Conservation (phyloP, 768 basidiomycete genomes). For the Clavaria fumosa region DNA sequence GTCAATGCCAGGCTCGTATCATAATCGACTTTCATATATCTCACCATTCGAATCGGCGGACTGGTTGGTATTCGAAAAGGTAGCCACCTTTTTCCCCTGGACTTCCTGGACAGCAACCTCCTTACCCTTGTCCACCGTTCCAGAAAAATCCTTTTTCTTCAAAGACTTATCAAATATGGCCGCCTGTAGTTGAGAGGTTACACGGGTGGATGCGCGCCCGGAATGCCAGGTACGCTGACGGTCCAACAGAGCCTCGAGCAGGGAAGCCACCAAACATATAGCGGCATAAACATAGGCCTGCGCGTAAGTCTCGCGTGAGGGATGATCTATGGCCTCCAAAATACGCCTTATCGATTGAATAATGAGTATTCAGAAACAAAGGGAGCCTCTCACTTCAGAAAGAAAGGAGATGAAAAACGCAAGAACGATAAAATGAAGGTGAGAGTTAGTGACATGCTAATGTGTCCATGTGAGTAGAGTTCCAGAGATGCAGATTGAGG, state of each 20-base stretch:
- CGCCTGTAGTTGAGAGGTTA: constrained; percentile 60
- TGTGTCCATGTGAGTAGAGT: too few species aligned
- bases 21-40: too few species aligned
- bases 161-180: constrained; percentile 81
- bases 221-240: constrained; percentile 69
- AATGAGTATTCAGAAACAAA: neutral
- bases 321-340: constrained; percentile 39
- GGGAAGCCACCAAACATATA: constrained; percentile 48
- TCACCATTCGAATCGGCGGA: constrained; percentile 4
- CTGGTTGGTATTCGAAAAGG: constrained; percentile 13
- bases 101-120: constrained; percentile 17
- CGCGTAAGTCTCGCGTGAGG: constrained; percentile 35
- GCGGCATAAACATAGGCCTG: constrained; percentile 67
- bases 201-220: constrained; percentile 56
- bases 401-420: constrained; percentile 73
- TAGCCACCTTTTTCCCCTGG: too few species aligned
- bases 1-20: too few species aligned
- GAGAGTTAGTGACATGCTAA: constrained; percentile 48
- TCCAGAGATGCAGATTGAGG: too few species aligned
- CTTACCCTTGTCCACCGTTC: constrained; percentile 41
- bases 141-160: constrained; percentile 71
- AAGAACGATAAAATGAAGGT: constrained; percentile 57
- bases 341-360: constrained; percentile 28
- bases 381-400: constrained; percentile 54
- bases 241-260: constrained; percentile 52